Base-by-base conservation (phyloP, 2,329 filamentous ascomycete genomes). In the Colletotrichum incanum region DNA sequence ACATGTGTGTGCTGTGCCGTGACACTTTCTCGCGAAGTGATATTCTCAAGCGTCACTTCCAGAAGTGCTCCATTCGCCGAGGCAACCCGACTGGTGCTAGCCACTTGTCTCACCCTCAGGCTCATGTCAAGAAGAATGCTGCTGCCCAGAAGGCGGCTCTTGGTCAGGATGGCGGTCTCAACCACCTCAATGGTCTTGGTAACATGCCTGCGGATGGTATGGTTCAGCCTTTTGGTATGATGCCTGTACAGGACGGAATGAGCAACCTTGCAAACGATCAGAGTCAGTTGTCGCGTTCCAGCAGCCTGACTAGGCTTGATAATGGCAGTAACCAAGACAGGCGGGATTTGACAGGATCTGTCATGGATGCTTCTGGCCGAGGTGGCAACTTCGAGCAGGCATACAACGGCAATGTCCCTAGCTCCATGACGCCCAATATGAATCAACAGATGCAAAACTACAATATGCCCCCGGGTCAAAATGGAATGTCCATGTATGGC, bases 11-110 rank as follows among this genome's bases (percentile, higher is more conserved):
- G 76, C 88, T 99, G 63, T 99, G 96, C 88, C 95, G 96, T 82
- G 96, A 98, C 84, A 98, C 95, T 43, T 99, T 99, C 84, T 98
- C 94, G 60, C 93, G 96, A 82, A 98, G 95, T 88, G 96, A 99
- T 81, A 98, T 99, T 76, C 86, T 99, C 79, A 99, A 99, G 88
- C 94, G 96, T 76, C 96, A 99, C 85, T 99, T 98, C 85, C 95
- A 98, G 84, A 99, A 99, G 87, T 99, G 96, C 86, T 98, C 96
- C 49, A 94, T 98, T 76, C 92, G 96, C 78, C 93, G 96, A 80
- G 96, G 96, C 71, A 98, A 98, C 84, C 96, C 96, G 66, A 98
- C 95, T 20, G 95, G 95, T 77, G 94, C 94, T 74, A 98, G 94
- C 80, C 96, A 99, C 85, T 84, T 99, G 83, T 97, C 95, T 77